These are phyloP conservation scores for Podila horticola DNA, from an alignment of 192 early-diverging fungal species.

Conservation along the genomic window DNA sequence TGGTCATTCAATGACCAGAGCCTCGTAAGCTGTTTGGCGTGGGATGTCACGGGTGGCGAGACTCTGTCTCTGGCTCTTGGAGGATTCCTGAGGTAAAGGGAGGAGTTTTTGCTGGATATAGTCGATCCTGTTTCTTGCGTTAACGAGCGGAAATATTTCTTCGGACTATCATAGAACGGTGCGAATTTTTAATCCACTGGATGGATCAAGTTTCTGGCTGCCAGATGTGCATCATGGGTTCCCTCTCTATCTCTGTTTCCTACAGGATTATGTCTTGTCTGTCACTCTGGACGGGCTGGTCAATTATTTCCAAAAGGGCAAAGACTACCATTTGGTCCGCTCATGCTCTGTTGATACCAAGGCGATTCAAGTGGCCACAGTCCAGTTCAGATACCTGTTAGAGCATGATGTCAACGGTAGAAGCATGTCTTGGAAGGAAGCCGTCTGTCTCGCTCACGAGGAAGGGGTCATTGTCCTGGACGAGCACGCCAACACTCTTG, in stretches of 20 bases:
- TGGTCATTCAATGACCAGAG: constrained; percentile 10
- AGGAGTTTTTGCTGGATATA: neutral
- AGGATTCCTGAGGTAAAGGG: constrained; percentile 19
- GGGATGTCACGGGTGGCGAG: constrained; percentile 2
- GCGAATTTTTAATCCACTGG: constrained; percentile 7
- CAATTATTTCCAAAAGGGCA: constrained; percentile 15
- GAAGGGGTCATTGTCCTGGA: constrained; percentile 30
- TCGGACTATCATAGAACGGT: constrained; percentile 8
- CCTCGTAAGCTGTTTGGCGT: constrained; percentile 25
- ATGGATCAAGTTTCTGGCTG: neutral
- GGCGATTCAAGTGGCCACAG: constrained; percentile 16
- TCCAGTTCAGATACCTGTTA: constrained; percentile 11
- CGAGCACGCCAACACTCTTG: constrained; percentile 12
- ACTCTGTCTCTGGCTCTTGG: constrained; percentile 9
- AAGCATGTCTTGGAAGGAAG: constrained; percentile 13
- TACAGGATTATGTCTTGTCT: constrained; percentile 14
- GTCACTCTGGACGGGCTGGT: constrained; percentile 32
- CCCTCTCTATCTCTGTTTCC: constrained; percentile 19
- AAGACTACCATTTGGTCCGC: constrained; percentile 7
- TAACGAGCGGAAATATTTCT: neutral
- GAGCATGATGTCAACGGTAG: neutral
- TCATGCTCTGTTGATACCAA: constrained; percentile 21
- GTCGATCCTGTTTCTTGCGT: neutral
- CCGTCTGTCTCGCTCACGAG: constrained; percentile 24
- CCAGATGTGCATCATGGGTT: constrained; percentile 30